phyloP scores from a whole-genome alignment of 306 rosid genomes.

The Citrullus mucosospermus region DNA sequence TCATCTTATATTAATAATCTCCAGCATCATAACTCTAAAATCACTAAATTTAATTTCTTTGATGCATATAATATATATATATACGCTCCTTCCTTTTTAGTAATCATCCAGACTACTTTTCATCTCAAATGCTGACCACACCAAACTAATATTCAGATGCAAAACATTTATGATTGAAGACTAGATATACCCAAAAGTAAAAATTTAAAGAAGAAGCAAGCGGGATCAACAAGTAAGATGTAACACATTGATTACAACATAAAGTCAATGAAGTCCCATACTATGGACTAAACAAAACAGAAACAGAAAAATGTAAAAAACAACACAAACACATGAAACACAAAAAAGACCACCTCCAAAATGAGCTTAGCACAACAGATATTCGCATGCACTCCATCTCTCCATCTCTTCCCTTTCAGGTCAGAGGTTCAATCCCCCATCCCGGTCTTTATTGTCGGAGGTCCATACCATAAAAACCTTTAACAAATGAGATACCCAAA shows the following conservation, averaged over 20 bases:
- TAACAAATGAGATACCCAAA: neutral
- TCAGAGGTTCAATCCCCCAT: too few relatives aligned
- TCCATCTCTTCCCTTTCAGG: too few relatives aligned
- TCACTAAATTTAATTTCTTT: neutral
- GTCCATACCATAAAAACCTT: neutral
- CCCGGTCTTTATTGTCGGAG: too few relatives aligned
- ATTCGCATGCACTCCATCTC: too few relatives aligned
- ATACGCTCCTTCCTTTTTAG: neutral
- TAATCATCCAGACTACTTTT: neutral
- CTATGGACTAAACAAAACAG: neutral
- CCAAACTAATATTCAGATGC: neutral
- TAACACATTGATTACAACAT: neutral
- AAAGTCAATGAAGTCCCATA: neutral
- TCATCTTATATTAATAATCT: neutral
- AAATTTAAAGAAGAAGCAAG: neutral
- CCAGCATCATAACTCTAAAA: neutral
- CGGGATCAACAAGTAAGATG: neutral
- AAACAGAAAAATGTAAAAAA: neutral
- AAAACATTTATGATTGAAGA: neutral
- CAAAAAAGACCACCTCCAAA: neutral
- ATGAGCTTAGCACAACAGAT: neutral
- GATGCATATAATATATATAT: neutral
- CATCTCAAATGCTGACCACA: neutral
- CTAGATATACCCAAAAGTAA: neutral
- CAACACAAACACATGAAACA: neutral